These are phyloP conservation scores for Abrus pulchellus DNA, from an alignment of 306 rosid genomes.

Conservation along the genomic window DNA sequence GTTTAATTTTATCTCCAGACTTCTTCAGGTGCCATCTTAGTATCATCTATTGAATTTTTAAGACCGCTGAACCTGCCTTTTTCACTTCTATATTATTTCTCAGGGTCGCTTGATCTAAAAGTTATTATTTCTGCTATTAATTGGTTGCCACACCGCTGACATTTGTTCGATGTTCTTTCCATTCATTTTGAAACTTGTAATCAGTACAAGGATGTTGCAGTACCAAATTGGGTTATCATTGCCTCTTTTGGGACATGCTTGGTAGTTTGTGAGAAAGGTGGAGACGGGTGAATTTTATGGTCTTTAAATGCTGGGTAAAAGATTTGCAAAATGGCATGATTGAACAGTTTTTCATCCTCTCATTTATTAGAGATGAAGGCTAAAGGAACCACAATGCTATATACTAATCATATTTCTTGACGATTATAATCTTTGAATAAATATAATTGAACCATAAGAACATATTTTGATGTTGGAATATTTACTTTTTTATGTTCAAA, in stretches of 20 bases:
- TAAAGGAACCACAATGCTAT: not conserved
- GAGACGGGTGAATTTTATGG: not conserved
- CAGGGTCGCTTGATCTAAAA: not conserved
- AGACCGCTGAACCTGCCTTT: not conserved
- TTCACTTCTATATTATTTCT: not conserved
- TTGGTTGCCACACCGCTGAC: not conserved
- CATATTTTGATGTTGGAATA: not conserved
- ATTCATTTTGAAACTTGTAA: not conserved
- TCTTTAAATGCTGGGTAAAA: not conserved
- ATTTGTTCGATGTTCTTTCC: not conserved
- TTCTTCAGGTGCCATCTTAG: not conserved
- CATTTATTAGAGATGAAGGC: not conserved
- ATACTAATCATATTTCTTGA: not conserved
- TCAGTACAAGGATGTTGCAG: not conserved
- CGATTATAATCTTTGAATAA: not conserved
- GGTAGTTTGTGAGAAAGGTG: not conserved
- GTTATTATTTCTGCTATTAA: not conserved
- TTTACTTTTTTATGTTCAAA: not conserved
- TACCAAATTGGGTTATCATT: not conserved
- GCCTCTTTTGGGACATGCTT: not conserved
- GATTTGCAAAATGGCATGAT: not conserved
- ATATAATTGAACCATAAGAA: not conserved
- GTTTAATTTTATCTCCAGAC: not conserved
- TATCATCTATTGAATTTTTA: not conserved
- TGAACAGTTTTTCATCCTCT: not conserved